Base-by-base conservation (phyloP, 2,329 filamentous ascomycete genomes). In the Cryphonectria carpinicola region DNA sequence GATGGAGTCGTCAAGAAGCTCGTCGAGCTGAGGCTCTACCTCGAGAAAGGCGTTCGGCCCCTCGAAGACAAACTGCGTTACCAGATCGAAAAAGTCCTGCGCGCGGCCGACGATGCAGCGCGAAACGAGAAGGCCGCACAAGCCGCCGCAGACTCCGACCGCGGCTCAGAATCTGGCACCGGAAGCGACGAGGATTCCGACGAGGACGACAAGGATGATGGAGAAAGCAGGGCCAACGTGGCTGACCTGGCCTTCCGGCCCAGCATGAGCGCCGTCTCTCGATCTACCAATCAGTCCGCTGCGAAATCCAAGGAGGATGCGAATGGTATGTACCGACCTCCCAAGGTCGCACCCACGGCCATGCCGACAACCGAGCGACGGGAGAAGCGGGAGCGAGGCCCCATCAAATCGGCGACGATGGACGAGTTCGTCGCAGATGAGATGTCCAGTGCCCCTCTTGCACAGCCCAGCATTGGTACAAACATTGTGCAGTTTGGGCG, bases 31-130 rank as follows among this genome's bases (percentile, higher is more conserved):
- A 89, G 95, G n/a, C 86, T 98, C 0, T 98, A 97, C 79, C 85
- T 99, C 1, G 97, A 99, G 78, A 94, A 94, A 79, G 97, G 96
- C 74, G 93, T 97, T 4, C 90, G 93, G 22, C 96, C 96, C 0
- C 83, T 98, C 22, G 97, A 99, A 81, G 92, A 92, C 75, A 93
- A 95, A 76, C 83, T 99, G 73, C 95, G 94, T 75, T 99, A 98
- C 81, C 95, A 98, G 79, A 94, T 99, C 77, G 95, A 98, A 81
- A 96, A 97, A 78, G 94, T 98, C 37, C 86, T 99, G 28, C 92
- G 94, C 73, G 93, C 94, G 0, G 94, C 94, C 49, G 93, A 97
- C 72, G 91, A 95, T 75, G 87, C 89, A 4, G 87, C 90, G 73
- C 84, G 87, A 46, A 79, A 77, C 6, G 79, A 81, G 8, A 78